Base-by-base conservation (phyloP, 805 yeast species). In the Grigorovia humatica region DNA sequence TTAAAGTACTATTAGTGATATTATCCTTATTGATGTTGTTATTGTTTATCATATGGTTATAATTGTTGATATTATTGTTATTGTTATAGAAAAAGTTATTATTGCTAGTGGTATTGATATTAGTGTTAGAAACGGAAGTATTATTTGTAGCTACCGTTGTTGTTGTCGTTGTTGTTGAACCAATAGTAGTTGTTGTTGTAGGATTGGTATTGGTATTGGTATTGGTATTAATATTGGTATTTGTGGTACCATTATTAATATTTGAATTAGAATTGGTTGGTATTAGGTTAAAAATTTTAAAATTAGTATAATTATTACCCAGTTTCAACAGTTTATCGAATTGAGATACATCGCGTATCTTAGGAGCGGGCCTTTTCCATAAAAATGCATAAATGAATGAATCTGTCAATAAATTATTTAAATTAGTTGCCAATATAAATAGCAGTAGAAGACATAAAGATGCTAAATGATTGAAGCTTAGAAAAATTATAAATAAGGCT, bases 401-500 rank as follows among this genome's bases (percentile, higher is more conserved):
- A 35, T 62, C 57, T 8, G 70, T 57, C 49, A 65, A 48, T 43
- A 65, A 62, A 50, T 63, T 54, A 45, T 60, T 55, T 29, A 59
- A 63, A 35, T 56, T 57, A 1, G 64, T 59, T 17, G 67, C 63
- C 38, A 64, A 41, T 13, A 65, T 58, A 51, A 63, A 66, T 7
- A 59, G 51, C 5, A 58, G 38, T 23, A 63, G 50, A 17, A 66
- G 51, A 48, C 66, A 54, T 44, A 64, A 38, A 7, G 66, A 55
- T 9, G 58, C 57, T 50, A 61, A 56, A 46, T 65, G 67, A 44
- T 64, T 64, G 43, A 66, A 62, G 47, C 65, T 63, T 47, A 64
- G 53, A 48, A 66, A 62, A n/a, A 66, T 63, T 8, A 65, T 53
- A 41, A 65, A 61, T 18, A 66, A 49, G 17, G 69, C 65, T 35